Evolutionary conservation across 371 early-diverging fungal species (phyloP), one percentile per base, ranked within the genome.

Genomic region (Haplosporangium sp.): DNA sequence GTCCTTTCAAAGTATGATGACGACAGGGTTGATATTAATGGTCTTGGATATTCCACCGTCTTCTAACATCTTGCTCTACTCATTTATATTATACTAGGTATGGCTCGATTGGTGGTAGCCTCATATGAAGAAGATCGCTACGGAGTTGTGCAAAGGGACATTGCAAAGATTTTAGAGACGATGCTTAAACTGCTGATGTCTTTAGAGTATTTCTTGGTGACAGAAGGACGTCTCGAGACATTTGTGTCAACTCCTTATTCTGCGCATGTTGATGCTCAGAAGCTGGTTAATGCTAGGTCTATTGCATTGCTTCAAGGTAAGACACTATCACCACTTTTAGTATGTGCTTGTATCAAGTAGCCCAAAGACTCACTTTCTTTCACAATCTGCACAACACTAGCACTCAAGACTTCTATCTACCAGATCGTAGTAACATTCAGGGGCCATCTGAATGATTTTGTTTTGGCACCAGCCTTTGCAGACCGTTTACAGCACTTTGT

Each of bases 91-190:
- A 52, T 20, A 77, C 0, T 69, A 88, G 85, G 86, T 11, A 57
- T 90, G 39, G 86, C 87, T 38, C 83, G 84, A 61, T 70, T 90
- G 38, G 79, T 84, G 15, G 74, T 85, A 11, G 85, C 86, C 9
- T 90, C 90, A 0, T 72, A 83, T 19, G 72, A 82, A 7, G 90
- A 90, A 57, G 90, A 90, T 72, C 72, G 78, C 3, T 86, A 82
- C 65, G 89, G 90, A 2, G 81, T 85, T 20, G 90, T 90, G 2
- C 90, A 90, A 56, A 85, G 81, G 56, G 88, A 90, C 45, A 84
- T 89, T 38, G 69, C 81, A 1, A 67, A 61, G 8, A 85, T 90
- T 3, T 53, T 90, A n/a, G 85, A 89, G 72, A 60, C 75, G 10
- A 65, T 90, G 68, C 67, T 88, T 50, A 86, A 77, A 4, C 74